phyloP scores from a whole-genome alignment of 1,284 basidiomycete genomes.

The Trichosporon sp. region DNA sequence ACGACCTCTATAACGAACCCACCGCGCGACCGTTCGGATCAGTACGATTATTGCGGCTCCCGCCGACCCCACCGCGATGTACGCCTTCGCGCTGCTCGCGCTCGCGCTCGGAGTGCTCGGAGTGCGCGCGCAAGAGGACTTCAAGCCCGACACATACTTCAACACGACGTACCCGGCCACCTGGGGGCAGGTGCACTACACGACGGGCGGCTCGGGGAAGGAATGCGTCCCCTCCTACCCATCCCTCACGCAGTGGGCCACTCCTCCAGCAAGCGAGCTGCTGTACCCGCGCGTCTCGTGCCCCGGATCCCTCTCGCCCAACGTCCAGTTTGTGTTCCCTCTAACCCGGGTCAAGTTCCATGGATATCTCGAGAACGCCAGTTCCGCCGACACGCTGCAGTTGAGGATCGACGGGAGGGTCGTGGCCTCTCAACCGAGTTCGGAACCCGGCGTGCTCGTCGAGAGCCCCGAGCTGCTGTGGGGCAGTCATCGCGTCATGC shows the following conservation, averaged over 20 bases:
- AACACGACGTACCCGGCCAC: neutral
- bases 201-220: neutral
- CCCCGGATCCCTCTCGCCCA: neutral
- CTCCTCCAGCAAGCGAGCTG: neutral
- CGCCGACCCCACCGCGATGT: too few species aligned
- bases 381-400: neutral
- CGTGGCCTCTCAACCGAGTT: neutral
- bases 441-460: neutral
- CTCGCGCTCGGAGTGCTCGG: neutral
- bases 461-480: neutral
- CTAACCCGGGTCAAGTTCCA: neutral
- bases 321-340: neutral
- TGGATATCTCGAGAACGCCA: neutral
- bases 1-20: too few species aligned
- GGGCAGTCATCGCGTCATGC: neutral
- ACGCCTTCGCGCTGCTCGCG: neutral
- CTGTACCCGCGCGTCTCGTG: neutral
- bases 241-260: neutral
- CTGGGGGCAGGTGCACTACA: constrained; percentile 1
- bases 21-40: too few species aligned
- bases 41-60: too few species aligned
- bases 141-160: neutral
- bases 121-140: neutral
- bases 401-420: neutral
- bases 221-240: neutral